These are phyloP conservation scores for Candida sonorensis DNA, from an alignment of 805 yeast genomes.

Conservation along the genomic window DNA sequence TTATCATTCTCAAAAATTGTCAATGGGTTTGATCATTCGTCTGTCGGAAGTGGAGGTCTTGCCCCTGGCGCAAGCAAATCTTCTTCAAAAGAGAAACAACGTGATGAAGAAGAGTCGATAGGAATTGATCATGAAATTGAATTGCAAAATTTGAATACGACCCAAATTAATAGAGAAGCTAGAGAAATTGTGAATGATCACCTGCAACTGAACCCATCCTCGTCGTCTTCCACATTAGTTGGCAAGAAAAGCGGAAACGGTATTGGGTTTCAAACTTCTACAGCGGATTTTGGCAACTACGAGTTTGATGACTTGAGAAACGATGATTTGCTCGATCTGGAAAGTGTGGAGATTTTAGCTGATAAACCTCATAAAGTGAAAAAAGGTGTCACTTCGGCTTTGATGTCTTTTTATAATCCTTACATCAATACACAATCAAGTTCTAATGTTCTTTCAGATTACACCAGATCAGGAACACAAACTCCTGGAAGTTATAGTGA, in stretches of 20 bases:
- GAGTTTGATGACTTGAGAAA: slow-evolving; percentile 24
- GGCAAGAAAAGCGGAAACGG: too few species aligned
- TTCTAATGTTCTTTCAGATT: slow-evolving; percentile 8
- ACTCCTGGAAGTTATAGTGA: slow-evolving; percentile 12
- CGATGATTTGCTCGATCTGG: slow-evolving; percentile 32
- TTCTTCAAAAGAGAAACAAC: slow-evolving; percentile 24
- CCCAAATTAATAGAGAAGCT: slow-evolving; percentile 44
- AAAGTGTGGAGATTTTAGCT: slow-evolving; percentile 41
- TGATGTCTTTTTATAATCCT: slow-evolving; percentile 60
- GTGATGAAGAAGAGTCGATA: slow-evolving; percentile 30
- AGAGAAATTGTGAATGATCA: slow-evolving; percentile 46
- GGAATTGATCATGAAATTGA: slow-evolving; percentile 28
- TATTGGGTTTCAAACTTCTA: too few species aligned
- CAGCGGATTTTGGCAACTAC: slow-evolving; percentile 31
- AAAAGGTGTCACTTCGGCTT: slow-evolving; percentile 80
- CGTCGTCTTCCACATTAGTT: slow-evolving; percentile 10
- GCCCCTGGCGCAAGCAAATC: slow-evolving; percentile 13
- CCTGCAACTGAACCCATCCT: slow-evolving; percentile 21
- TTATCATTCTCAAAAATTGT: slow-evolving; percentile 7
- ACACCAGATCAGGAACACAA: slow-evolving; percentile 14
- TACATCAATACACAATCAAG: slow-evolving; percentile 22
- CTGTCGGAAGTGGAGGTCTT: slow-evolving; percentile 8
- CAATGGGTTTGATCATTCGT: slow-evolving; percentile 8
- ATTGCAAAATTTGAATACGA: slow-evolving; percentile 36
- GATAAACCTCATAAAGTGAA: slow-evolving; percentile 52